Conservation (phyloP, 495 filamentous ascomycete species). For the Extremus antarcticus region DNA sequence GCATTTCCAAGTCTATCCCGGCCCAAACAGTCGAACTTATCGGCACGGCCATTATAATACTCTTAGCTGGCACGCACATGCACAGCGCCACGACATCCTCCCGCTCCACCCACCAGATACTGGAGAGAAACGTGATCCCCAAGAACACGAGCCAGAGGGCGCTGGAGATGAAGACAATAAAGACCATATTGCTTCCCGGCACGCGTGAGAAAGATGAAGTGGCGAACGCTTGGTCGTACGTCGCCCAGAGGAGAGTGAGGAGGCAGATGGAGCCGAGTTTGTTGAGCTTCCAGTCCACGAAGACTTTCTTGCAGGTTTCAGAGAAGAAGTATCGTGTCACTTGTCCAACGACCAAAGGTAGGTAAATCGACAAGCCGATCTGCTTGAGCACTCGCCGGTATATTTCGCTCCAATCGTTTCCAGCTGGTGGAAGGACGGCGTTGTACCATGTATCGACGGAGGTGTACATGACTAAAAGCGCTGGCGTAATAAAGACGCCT, state of each 20-base stretch:
- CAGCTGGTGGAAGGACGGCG: conserved; percentile 23
- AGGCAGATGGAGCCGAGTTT: conserved; percentile 30
- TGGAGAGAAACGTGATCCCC: conserved; percentile 24
- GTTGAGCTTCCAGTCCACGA: conserved; percentile 28
- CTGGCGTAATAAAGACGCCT: conserved; percentile 34
- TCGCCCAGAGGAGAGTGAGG: conserved; percentile 33
- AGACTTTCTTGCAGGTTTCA: conserved; percentile 24
- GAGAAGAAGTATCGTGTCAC: conserved; percentile 26
- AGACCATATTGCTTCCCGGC: conserved; percentile 29
- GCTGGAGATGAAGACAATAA: conserved; percentile 34
- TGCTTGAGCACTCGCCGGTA: conserved; percentile 34
- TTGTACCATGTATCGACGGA: conserved; percentile 33
- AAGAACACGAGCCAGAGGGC: conserved; percentile 30
- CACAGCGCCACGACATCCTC: conserved; percentile 33
- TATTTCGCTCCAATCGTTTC: conserved; percentile 19
- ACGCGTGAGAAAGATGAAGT: conserved; percentile 28
- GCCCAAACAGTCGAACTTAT: conserved; percentile 28
- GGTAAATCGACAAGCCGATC: conserved; percentile 34
- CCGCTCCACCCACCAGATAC: conserved; percentile 28
- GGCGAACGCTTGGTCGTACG: conserved; percentile 35
- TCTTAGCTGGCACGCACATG: conserved; percentile 35
- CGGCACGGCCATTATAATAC: conserved; percentile 34
- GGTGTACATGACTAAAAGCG: conserved; percentile 33
- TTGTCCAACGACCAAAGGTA: conserved; percentile 34
- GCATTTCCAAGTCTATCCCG: conserved; percentile 17